phyloP scores from a whole-genome alignment of 2,329 filamentous ascomycete genomes.

The Sclerotinia trifoliorum region DNA sequence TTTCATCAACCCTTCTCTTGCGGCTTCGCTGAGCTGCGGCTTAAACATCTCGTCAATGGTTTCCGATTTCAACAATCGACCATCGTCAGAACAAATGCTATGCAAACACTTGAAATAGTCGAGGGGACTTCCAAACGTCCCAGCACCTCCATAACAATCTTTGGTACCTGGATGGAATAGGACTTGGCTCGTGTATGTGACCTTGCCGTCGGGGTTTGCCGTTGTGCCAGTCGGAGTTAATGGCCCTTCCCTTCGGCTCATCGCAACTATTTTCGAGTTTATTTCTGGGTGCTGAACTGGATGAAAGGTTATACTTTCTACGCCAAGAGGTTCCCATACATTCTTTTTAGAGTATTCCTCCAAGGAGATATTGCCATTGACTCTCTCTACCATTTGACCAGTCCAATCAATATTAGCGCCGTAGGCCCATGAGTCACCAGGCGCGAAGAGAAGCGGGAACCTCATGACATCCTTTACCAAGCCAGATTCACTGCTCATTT shows the following conservation, averaged over 20 bases:
- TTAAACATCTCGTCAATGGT: conserved; percentile 49
- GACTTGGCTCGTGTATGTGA: conserved; percentile 22
- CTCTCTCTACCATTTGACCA: conserved; percentile 49
- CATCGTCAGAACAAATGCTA: conserved; percentile 51
- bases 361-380: conserved; percentile 27
- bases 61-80: conserved; percentile 45
- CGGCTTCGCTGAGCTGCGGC: conserved; percentile 44
- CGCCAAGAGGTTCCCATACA: conserved; percentile 41
- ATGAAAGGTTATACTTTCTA: conserved; percentile 31
- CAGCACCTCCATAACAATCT: conserved; percentile 40
- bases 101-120: conserved; percentile 48
- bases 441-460: conserved; percentile 60
- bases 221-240: conserved; percentile 25
- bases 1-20: conserved; percentile 34
- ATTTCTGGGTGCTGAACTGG: conserved; percentile 26
- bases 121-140: conserved; percentile 40
- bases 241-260: conserved; percentile 30
- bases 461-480: conserved; percentile 20
- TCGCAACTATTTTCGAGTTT: conserved; percentile 27
- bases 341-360: conserved; percentile 48
- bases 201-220: conserved; percentile 24
- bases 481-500: not conserved
- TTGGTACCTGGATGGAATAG: conserved; percentile 21
- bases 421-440: conserved; percentile 61
- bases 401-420: conserved; percentile 54